Evolutionary conservation across 768 basidiomycete species (phyloP).

Genomic region (Clitopilus passeckerianus): DNA sequence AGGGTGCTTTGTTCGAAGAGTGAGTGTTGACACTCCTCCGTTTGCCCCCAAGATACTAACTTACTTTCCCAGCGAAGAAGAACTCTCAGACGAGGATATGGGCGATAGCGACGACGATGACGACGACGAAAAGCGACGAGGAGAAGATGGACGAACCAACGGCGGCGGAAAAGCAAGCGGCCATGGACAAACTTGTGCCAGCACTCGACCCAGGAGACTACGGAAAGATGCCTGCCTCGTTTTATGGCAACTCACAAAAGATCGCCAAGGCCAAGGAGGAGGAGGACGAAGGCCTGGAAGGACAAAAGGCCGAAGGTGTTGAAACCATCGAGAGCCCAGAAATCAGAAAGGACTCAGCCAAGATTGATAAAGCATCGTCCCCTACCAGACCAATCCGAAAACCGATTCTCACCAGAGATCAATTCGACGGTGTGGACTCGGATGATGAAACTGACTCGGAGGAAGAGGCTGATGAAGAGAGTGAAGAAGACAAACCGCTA

Average conservation of each 20-base stretch:
- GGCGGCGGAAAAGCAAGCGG: conserved; percentile 44
- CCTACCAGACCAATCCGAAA: conserved; percentile 53
- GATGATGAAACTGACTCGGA: conserved; percentile 83
- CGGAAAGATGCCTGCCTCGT: conserved; percentile 78
- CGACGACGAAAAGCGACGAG: conserved; percentile 38
- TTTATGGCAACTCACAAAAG: conserved; percentile 64
- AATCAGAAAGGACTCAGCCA: not conserved
- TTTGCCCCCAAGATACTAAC: conserved; percentile 1
- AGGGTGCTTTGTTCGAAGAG: conserved; percentile 91
- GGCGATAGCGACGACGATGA: conserved; percentile 40
- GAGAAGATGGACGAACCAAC: conserved; percentile 34
- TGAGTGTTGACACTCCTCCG: conserved; percentile 22
- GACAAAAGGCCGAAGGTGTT: conserved; percentile 7
- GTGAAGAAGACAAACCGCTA: conserved; percentile 79
- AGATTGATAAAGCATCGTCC: conserved; percentile 13
- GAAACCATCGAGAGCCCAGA: not conserved
- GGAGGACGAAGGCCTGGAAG: conserved; percentile 15
- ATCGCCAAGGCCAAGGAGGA: conserved; percentile 45
- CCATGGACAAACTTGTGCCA: conserved; percentile 80
- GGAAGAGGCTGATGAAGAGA: conserved; percentile 48
- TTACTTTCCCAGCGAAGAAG: conserved; percentile 44
- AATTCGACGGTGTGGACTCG: conserved; percentile 90
- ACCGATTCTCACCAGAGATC: conserved; percentile 77
- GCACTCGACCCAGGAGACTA: conserved; percentile 79
- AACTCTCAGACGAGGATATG: conserved; percentile 60